Conservation (phyloP, 108 stramenopile species). For the Nitzschia palea region DNA sequence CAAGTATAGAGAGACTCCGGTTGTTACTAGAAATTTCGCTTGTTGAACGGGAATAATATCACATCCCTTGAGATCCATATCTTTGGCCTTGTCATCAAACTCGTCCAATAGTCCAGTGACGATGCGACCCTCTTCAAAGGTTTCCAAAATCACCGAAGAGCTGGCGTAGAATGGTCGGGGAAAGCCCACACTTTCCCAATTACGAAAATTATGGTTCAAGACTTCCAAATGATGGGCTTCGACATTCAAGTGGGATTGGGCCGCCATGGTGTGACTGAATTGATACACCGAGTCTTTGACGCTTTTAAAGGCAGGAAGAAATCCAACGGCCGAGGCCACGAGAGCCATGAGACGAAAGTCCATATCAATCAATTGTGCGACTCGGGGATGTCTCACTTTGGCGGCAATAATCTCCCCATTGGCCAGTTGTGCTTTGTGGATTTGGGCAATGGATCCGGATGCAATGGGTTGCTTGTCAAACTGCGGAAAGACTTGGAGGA, state of each 20-base stretch:
- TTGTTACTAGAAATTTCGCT: slow-evolving; percentile 64
- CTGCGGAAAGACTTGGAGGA: slow-evolving; percentile 56
- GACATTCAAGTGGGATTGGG: slow-evolving; percentile 70
- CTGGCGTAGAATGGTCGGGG: slow-evolving; percentile 57
- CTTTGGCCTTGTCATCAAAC: slow-evolving; percentile 27
- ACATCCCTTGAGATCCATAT: slow-evolving; percentile 5
- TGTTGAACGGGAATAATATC: slow-evolving; percentile 43
- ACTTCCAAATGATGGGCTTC: slow-evolving; percentile 76
- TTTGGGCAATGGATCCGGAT: slow-evolving; percentile 85
- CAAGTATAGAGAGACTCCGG: slow-evolving; percentile 75
- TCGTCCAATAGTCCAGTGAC: slow-evolving; percentile 35
- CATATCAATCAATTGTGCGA: slow-evolving; percentile 65
- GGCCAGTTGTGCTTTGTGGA: slow-evolving; percentile 55
- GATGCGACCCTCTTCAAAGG: slow-evolving; percentile 53
- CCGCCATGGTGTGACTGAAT: slow-evolving; percentile 83
- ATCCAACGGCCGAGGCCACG: slow-evolving; percentile 49
- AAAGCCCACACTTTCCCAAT: slow-evolving; percentile 56
- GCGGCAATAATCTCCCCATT: slow-evolving; percentile 52
- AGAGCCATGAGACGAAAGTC: slow-evolving; percentile 80
- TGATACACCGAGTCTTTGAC: slow-evolving; percentile 66
- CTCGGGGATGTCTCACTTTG: slow-evolving; percentile 82
- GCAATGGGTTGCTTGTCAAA: slow-evolving; percentile 76
- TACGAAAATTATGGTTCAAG: slow-evolving; percentile 72
- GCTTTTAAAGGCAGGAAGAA: slow-evolving; percentile 7
- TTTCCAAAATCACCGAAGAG: slow-evolving; percentile 59